Conservation (phyloP, 2,329 filamentous ascomycete genomes). For the Cytospora piceae region DNA sequence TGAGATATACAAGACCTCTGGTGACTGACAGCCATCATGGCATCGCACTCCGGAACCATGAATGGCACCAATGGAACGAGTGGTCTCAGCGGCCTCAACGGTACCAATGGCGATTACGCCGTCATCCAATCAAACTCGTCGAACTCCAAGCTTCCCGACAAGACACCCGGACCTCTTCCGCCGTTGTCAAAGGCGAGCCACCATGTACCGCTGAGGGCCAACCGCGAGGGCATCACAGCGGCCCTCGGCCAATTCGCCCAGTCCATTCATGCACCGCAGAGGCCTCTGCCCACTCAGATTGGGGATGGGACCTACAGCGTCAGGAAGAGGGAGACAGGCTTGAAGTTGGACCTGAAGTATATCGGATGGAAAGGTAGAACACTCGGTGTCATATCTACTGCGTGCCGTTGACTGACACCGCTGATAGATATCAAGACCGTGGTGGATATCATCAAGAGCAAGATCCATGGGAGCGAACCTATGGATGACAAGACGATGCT, state of each 20-base stretch:
- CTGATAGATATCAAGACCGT: slow-evolving; percentile 65
- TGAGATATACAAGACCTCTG: not conserved
- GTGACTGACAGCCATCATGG: not conserved
- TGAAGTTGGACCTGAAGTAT: slow-evolving; percentile 61
- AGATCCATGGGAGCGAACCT: slow-evolving; percentile 64
- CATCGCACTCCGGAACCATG: not conserved
- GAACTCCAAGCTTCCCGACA: slow-evolving; percentile 4
- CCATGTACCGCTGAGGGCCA: slow-evolving; percentile 35
- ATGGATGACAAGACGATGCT: slow-evolving; percentile 77
- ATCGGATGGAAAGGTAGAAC: slow-evolving; percentile 51
- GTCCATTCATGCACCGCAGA: slow-evolving; percentile 52
- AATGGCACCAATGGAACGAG: slow-evolving; percentile 27
- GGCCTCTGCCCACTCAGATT: slow-evolving; percentile 65
- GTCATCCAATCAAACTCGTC: not conserved
- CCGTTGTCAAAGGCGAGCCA: slow-evolving; percentile 30
- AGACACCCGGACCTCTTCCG: slow-evolving; percentile 22
- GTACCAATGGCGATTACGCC: not conserved
- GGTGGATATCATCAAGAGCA: slow-evolving; percentile 60
- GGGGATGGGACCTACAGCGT: slow-evolving; percentile 64
- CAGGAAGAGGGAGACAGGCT: slow-evolving; percentile 51
- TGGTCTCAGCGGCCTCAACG: not conserved
- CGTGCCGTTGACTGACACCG: slow-evolving; percentile 16
- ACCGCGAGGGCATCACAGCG: slow-evolving; percentile 40
- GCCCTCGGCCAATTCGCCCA: slow-evolving; percentile 42
- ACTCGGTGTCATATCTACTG: not conserved